Percentiles rank a stretch among this genome's conserved stretches.
These are phyloP conservation scores for Paracamarosporium sp. DNA, from an alignment of 2,329 filamentous ascomycete species.

Conservation along the genomic window DNA sequence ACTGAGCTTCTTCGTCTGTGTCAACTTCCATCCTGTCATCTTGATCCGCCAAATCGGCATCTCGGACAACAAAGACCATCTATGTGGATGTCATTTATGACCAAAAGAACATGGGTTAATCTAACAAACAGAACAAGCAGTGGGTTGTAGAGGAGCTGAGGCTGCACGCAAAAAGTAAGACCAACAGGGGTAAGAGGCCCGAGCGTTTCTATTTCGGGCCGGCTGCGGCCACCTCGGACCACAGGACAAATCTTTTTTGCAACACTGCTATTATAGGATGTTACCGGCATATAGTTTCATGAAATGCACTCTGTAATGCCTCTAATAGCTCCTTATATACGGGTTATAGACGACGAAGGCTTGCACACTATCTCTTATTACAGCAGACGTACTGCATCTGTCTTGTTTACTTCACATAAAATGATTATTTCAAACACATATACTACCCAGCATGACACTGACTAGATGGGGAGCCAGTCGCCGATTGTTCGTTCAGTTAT, in stretches of 20 bases:
- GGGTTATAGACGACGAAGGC: too few relatives aligned
- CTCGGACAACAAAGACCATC: neutral
- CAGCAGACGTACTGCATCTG: too few relatives aligned
- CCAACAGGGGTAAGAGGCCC: neutral
- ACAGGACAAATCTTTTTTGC: neutral
- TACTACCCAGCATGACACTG: too few relatives aligned
- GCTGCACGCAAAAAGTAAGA: neutral
- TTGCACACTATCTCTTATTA: too few relatives aligned
- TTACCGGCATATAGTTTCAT: too few relatives aligned
- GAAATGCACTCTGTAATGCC: too few relatives aligned
- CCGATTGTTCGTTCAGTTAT: too few relatives aligned
- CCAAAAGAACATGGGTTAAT: neutral
- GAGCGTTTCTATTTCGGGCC: constrained; percentile 1
- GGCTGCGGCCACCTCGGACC: neutral
- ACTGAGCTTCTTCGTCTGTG: constrained; percentile 36
- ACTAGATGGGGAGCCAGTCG: too few relatives aligned
- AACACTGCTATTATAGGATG: too few relatives aligned
- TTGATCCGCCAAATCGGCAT: neutral
- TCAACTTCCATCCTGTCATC: constrained; percentile 15
- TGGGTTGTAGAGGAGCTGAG: neutral
- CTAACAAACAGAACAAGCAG: neutral
- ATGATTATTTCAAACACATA: too few relatives aligned
- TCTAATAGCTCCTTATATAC: too few relatives aligned
- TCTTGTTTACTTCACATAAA: too few relatives aligned
- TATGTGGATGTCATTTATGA: neutral